Base-by-base conservation (phyloP, 192 early-diverging fungal genomes). In the Entophlyctis helioformis region DNA sequence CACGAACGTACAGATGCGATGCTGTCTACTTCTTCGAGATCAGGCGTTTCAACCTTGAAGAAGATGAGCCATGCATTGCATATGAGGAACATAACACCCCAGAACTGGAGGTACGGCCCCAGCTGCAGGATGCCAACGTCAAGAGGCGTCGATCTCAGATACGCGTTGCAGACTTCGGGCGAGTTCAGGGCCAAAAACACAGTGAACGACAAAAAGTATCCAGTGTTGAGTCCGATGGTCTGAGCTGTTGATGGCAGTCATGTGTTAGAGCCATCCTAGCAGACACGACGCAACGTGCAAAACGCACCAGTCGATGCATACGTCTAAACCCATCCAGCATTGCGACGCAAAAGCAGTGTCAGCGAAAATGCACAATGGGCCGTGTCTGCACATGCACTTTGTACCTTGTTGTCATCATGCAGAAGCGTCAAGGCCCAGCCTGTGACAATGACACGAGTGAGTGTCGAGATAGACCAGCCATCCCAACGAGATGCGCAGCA, bases 151-250 rank as follows among this genome's bases (percentile, higher is more conserved):
- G 70, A 67, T 27, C 83, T 75, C 0, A 96, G 62, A 56, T 91
- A 96, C 60, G 86, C 87, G 75, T 95, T 95, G 62, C 86, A 72
- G 42, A 98, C 96, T 53, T 95, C 92, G 0, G 75, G 49, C 12
- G 86, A 91, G 64, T 98, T 96, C 36, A 98, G 75, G 0, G 95
- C 92, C 60, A 98, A 66, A 59, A 98, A 95, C 8, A 98, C 83
- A 0, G 95, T 98, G 60, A 96, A 98, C 21, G 85, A 89, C 27
- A 96, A 44, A 50, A 98, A 98, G 54, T 87, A 96, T 18, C 95
- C 91, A 24, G 81, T 80, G 63, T 93, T 98, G 35, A 98, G 69
- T 13, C 95, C 95, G 41, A 98, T 86, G 6, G 95, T 98, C 52
- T 98, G 95, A 21, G 89, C 90, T 0, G 87, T 88, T 22, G 82